These are phyloP conservation scores for Paraglomus occultum DNA, from an alignment of 192 early-diverging fungal genomes.

Conservation along the genomic window DNA sequence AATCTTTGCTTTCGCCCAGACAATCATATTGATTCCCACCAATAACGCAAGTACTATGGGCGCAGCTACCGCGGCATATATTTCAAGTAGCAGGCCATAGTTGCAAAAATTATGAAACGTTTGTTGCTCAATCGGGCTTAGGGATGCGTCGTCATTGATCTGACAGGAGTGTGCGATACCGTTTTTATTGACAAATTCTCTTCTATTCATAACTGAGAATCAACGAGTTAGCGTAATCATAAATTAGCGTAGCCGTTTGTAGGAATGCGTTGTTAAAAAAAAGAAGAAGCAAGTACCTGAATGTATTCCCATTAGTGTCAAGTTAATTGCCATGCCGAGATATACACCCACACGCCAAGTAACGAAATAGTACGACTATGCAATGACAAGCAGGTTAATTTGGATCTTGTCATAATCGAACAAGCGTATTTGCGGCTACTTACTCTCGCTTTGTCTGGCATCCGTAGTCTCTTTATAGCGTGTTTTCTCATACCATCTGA, in stretches of 20 bases:
- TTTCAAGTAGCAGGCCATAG: constrained; percentile 42
- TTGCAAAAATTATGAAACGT: background rate
- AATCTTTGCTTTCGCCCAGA: constrained; percentile 62
- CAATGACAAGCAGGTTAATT: background rate
- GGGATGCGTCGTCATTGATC: too few species aligned
- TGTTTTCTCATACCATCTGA: constrained; percentile 59
- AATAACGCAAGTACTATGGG: constrained; percentile 58
- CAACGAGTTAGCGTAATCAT: too few species aligned
- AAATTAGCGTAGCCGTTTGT: too few species aligned
- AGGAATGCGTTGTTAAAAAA: background rate
- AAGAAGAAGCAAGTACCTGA: constrained; percentile 24
- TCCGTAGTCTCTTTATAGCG: constrained; percentile 67
- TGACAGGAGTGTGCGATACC: too few species aligned
- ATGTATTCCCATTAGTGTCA: constrained; percentile 48
- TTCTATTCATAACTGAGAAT: too few species aligned
- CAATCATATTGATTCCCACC: constrained; percentile 63
- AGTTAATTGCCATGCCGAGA: constrained; percentile 53
- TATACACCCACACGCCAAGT: constrained; percentile 59
- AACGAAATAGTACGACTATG: constrained; percentile 36
- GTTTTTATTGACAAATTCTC: too few species aligned
- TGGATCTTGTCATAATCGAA: background rate
- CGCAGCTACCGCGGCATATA: constrained; percentile 64
- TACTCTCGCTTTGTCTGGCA: constrained; percentile 39
- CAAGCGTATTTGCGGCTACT: constrained; percentile 5
- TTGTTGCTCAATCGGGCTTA: too few species aligned